Evolutionary conservation across 1,284 basidiomycete species (phyloP).

Genomic region (Garcileccinum viscosum): DNA sequence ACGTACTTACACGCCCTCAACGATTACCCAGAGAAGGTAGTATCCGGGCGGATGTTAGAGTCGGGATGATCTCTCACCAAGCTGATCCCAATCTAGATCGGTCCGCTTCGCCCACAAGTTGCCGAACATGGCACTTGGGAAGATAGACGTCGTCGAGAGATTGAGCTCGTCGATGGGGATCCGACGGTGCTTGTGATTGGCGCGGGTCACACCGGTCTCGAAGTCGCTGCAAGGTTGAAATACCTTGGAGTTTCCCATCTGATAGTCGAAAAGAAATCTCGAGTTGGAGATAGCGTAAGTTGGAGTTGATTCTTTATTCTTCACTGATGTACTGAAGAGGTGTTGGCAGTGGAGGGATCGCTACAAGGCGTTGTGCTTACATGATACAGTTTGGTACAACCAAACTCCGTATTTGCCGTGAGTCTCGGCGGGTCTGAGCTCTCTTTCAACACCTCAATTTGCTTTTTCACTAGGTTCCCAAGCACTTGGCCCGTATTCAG

Average conservation of each 20-base stretch:
- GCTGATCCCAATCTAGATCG: conserved; percentile 24
- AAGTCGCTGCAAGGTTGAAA: conserved; percentile 44
- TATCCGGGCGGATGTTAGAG: neutral
- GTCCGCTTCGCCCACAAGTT: conserved; percentile 23
- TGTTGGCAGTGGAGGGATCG: conserved; percentile 40
- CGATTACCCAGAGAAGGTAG: conserved; percentile 47
- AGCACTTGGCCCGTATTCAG: conserved; percentile 46
- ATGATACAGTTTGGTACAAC: conserved; percentile 36
- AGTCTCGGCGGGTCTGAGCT: neutral
- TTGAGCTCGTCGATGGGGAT: conserved; percentile 31
- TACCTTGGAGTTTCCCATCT: conserved; percentile 42
- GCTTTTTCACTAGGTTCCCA: conserved; percentile 38
- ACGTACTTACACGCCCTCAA: conserved; percentile 57
- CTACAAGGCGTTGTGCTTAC: conserved; percentile 39
- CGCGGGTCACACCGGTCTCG: conserved; percentile 46
- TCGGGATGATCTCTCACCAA: neutral
- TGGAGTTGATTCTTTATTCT: neutral
- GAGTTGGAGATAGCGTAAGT: conserved; percentile 42
- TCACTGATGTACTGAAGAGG: neutral
- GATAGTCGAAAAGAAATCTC: conserved; percentile 42
- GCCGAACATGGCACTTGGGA: conserved; percentile 38
- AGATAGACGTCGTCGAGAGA: conserved; percentile 31
- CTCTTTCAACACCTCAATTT: neutral
- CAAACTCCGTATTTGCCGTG: conserved; percentile 37
- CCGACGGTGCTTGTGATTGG: conserved; percentile 42